Evolutionary conservation across 768 basidiomycete genomes (phyloP), one percentile per base, ranked within the genome.

Genomic region (Phylloporus scabripes): DNA sequence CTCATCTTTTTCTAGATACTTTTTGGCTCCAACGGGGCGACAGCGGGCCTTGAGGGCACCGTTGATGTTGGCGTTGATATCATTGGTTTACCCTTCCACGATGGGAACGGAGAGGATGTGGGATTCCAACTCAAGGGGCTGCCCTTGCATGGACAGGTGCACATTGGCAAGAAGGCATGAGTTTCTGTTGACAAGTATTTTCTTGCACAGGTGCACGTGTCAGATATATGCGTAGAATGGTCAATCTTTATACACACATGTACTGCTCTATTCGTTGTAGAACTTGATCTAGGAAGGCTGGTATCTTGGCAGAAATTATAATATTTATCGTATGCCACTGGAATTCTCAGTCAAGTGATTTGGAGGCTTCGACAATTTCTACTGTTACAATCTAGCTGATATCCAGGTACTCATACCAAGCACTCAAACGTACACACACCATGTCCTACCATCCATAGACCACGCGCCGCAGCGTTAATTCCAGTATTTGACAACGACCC

Each of bases 141-240:
- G 2, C 87, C 87, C 4, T 79, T 90, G 54, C 72, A 72, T 43
- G 87, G 87, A 1, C 78, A 70, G 45, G 82, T 90, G 4, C 72
- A 71, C 36, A 72, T 90, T 4, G 80, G 83, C 47, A 86, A 82
- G 76, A 82, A 76, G 23, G 17, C 38, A 10, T 62, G 48, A 60
- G 12, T 7, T 23, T 24, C 23, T 39, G 49, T 50, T 50, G 51
- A 45, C 36, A 12, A 14, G n/a, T 14, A 20, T 43, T 48, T 21
- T 28, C 39, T 32, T 46, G 44, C 23, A 42, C 48, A 42, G 49
- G 40, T 61, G 41, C 38, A 51, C 48, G 46, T 48, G n/a, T 38
- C 48, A 36, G 32, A 31, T 45, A 23, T 46, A 50, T 41, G 48
- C 51, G 52, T 21, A 46, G 40, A 31, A 41, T 32, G 28, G 41